Evolutionary conservation across 148 eudicot genomes (phyloP), one percentile per base, ranked within the genome.

Genomic region (Cornus controversa): DNA sequence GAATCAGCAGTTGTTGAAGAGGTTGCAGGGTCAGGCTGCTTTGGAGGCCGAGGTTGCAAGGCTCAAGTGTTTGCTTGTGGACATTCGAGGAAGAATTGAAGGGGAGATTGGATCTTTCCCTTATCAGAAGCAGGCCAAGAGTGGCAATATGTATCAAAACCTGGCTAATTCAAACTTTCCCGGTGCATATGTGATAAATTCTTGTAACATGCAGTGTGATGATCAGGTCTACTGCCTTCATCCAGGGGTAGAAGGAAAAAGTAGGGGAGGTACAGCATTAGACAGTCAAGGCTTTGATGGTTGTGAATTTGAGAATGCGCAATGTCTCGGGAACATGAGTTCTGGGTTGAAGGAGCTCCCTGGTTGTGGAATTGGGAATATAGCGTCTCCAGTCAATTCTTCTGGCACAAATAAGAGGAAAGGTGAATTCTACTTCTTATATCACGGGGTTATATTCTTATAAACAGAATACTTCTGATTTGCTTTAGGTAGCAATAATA

Each of bases 81-180:
- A 96, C 72, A 85, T 96, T 57, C 80, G 99, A 81, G 98, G 99
- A 42, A 85, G 99, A 73, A 90, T 96, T 67, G 98, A 96, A 79
- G 99, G 98, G 66, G 98, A 91, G 80, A 90, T 96, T 34, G 98
- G 99, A 6, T 80, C 91, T n/a, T 96, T 96, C 78, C 99, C 99
- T 22, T 93, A 96, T 82, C 95, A 92, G 72, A 96, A 85, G 83
- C 81, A 92, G 0, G 83, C 76, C 57, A 91, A 82, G 83, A 78
- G 73, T 78, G 85, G 81, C 28, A 87, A 87, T 80, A 72, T 78
- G 69, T 90, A 87, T 82, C 89, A 82, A 70, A 89, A 80, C 68
- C 24, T 84, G 26, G 73, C 67, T 71, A 88, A 80, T 72, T 53
- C 86, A 50, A 88, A 75, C 72, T 18, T 83, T 53, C 83, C 88